Evolutionary conservation across 306 rosid species (phyloP).

Genomic region (Bauhinia variegata): DNA sequence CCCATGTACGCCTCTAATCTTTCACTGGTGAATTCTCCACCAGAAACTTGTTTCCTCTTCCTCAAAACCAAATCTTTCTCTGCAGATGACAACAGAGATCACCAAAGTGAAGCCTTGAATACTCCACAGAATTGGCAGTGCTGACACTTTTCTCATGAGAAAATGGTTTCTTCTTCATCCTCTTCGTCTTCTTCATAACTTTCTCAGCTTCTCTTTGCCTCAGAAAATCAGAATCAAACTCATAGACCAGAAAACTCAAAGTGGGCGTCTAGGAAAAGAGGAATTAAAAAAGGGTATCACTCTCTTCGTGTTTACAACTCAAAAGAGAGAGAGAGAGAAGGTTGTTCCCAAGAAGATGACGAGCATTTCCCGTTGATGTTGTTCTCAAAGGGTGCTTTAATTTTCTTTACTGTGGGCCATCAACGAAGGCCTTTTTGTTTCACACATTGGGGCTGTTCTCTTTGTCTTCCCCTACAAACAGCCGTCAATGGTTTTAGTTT

Average conservation of each 20-base stretch:
- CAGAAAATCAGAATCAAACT: conserved; percentile 15
- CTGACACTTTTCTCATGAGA: conserved; percentile 12
- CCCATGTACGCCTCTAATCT: conserved; percentile 82
- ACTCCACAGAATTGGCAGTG: conserved; percentile 31
- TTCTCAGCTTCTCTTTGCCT: conserved; percentile 18
- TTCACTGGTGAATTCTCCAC: conserved; percentile 53
- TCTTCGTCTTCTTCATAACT: conserved; percentile 45
- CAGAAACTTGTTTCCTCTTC: conserved; percentile 31
- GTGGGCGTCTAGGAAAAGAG: conserved; percentile 9
- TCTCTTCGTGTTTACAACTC: not conserved
- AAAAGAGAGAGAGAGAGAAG: not conserved
- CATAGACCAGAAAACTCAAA: not conserved
- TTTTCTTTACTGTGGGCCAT: conserved; percentile 52
- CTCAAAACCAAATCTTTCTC: conserved; percentile 26
- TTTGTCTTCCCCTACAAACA: conserved; percentile 53
- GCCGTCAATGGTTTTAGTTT: conserved; percentile 49
- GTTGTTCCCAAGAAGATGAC: conserved; percentile 74
- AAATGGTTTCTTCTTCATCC: conserved; percentile 32
- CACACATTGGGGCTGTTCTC: conserved; percentile 68
- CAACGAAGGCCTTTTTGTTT: conserved; percentile 62
- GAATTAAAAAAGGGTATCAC: conserved; percentile 7
- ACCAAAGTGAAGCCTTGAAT: conserved; percentile 33
- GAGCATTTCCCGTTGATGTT: conserved; percentile 74
- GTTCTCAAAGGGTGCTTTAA: conserved; percentile 53
- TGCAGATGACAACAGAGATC: conserved; percentile 29